Conservation (phyloP, 805 yeast species). For the Starmera amethionina region DNA sequence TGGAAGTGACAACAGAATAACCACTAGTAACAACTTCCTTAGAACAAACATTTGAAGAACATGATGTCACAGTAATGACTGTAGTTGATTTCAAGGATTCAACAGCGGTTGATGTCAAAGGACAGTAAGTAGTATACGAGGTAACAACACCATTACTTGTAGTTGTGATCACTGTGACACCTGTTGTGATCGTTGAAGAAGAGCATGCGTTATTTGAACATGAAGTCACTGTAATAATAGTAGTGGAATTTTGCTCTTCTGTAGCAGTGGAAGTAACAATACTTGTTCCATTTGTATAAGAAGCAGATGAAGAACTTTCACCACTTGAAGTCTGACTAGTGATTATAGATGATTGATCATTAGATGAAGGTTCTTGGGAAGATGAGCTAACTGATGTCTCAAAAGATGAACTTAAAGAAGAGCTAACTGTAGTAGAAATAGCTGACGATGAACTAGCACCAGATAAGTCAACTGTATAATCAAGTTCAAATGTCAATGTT, state of each 20-base stretch:
- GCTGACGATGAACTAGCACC: not conserved
- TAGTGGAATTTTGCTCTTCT: conserved; percentile 16
- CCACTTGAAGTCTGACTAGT: too few relatives aligned
- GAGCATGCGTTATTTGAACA: conserved; percentile 23
- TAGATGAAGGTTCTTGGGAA: too few relatives aligned
- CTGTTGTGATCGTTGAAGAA: conserved; percentile 14
- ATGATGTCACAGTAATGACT: conserved; percentile 14
- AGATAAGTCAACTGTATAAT: not conserved
- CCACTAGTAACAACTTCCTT: conserved; percentile 16
- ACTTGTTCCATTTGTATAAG: conserved; percentile 12
- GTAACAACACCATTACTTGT: conserved; percentile 22
- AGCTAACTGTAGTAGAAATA: not conserved
- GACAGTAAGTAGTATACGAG: not conserved
- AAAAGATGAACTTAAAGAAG: too few relatives aligned
- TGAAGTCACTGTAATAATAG: conserved; percentile 25
- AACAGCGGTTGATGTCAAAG: not conserved
- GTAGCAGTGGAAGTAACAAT: conserved; percentile 7
- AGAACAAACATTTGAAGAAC: conserved; percentile 12
- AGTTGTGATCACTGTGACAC: conserved; percentile 20
- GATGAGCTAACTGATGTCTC: too few relatives aligned
- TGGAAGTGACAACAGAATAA: conserved; percentile 10
- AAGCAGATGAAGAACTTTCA: conserved; percentile 5
- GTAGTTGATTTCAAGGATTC: not conserved
- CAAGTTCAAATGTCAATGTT: not conserved
- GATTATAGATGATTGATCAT: too few relatives aligned